Conservation (phyloP, 495 filamentous ascomycete species). For the Aspergillus saccharolyticus region DNA sequence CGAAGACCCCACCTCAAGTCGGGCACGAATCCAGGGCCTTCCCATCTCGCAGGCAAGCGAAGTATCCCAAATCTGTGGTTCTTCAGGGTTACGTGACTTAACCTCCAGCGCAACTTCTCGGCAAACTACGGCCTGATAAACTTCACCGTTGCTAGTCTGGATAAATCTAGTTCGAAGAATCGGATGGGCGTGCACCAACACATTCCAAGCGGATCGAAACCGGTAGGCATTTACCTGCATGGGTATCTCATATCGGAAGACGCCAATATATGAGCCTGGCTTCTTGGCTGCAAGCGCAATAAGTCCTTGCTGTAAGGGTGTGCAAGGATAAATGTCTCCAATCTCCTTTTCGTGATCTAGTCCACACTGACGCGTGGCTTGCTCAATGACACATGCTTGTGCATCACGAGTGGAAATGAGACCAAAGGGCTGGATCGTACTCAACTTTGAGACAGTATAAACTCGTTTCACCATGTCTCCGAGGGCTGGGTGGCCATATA, state of each 20-base stretch:
- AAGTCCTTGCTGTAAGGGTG: slow-evolving; percentile 30
- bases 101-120: slow-evolving; percentile 24
- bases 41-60: slow-evolving; percentile 8
- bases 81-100: background rate
- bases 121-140: slow-evolving; percentile 45
- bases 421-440: background rate
- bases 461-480: background rate
- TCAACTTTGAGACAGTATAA: too few relatives aligned
- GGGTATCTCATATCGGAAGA: slow-evolving; percentile 30
- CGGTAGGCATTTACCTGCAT: slow-evolving; percentile 24
- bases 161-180: slow-evolving; percentile 45
- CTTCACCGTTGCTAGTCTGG: slow-evolving; percentile 23
- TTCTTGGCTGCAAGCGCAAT: slow-evolving; percentile 45
- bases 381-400: background rate
- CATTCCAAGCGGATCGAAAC: slow-evolving; percentile 40
- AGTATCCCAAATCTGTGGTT: background rate
- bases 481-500: background rate
- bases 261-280: slow-evolving; percentile 31
- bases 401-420: background rate
- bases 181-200: slow-evolving; percentile 25
- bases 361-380: background rate
- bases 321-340: slow-evolving; percentile 3
- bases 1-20: background rate
- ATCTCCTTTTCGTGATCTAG: background rate
- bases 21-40: slow-evolving; percentile 4